Percentiles rank a stretch among this genome's conserved stretches.
phyloP scores from a whole-genome alignment of 164 flowering plant species.

The Litsea cubeba region DNA sequence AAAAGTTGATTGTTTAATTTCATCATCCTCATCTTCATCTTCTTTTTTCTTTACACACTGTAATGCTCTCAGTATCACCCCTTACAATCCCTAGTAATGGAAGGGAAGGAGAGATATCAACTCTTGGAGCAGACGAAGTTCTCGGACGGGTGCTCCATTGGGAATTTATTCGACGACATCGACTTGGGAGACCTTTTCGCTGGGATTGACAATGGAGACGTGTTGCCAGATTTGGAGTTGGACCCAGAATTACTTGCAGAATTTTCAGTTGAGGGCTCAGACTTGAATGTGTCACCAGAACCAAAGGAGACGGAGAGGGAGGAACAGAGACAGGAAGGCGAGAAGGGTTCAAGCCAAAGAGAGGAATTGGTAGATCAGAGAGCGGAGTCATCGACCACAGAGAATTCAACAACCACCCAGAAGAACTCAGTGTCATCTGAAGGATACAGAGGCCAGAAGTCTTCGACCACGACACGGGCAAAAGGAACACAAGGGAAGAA shows the following conservation, averaged over 20 bases:
- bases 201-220: slow-evolving; percentile 53
- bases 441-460: slow-evolving; percentile 27
- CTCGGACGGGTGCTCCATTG: slow-evolving; percentile 32
- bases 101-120: slow-evolving; percentile 40
- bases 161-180: slow-evolving; percentile 63
- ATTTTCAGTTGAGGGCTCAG: slow-evolving; percentile 60
- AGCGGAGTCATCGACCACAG: slow-evolving; percentile 20
- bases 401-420: background rate
- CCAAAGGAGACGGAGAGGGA: slow-evolving; percentile 13
- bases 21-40: background rate
- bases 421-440: slow-evolving; percentile 14
- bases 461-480: slow-evolving; percentile 14
- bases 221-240: slow-evolving; percentile 81
- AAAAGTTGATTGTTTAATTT: no score
- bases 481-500: slow-evolving; percentile 52
- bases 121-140: slow-evolving; percentile 33
- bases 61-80: slow-evolving; percentile 69
- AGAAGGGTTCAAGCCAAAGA: slow-evolving; percentile 24
- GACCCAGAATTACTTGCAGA: slow-evolving; percentile 76
- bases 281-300: slow-evolving; percentile 18
- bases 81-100: slow-evolving; percentile 41
- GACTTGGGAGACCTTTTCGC: slow-evolving; percentile 73
- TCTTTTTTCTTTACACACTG: slow-evolving; percentile 12
- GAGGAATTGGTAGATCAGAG: slow-evolving; percentile 46
- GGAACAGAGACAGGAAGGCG: slow-evolving; percentile 25